Conservation (phyloP, 2,329 filamentous ascomycete genomes). For the Pseudogymnoascus sp. region DNA sequence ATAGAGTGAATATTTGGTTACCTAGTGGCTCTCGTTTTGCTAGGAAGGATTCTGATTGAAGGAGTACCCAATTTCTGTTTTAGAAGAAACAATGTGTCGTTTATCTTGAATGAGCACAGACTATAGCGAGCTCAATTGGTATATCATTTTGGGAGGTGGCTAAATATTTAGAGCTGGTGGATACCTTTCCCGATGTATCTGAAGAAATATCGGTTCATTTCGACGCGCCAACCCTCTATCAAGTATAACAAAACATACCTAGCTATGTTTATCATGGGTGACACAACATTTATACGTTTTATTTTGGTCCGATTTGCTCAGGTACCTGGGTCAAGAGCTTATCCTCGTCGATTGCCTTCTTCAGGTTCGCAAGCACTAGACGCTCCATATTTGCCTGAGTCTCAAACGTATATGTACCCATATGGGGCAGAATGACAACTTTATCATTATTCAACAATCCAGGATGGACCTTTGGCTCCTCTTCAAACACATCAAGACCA, state of each 20-base stretch:
- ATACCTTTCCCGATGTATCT: background rate
- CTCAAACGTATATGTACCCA: conserved; percentile 72
- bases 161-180: background rate
- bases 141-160: background rate
- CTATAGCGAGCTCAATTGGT: background rate
- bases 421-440: conserved; percentile 69
- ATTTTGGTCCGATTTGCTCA: conserved; percentile 6
- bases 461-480: conserved; percentile 66
- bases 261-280: background rate
- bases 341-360: conserved; percentile 5
- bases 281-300: background rate
- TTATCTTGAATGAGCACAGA: background rate
- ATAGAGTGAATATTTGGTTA: background rate
- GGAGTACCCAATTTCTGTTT: background rate
- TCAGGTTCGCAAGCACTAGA: conserved; percentile 12
- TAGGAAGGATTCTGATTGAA: background rate
- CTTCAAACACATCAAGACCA: conserved; percentile 71
- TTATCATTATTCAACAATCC: conserved; percentile 62
- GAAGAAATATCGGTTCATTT: background rate
- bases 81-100: background rate
- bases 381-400: conserved; percentile 23
- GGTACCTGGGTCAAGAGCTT: conserved; percentile 11
- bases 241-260: background rate
- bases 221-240: background rate
- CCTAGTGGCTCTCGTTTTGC: background rate